Evolutionary conservation across 2,329 filamentous ascomycete species (phyloP).

Genomic region (Neocatenulostroma microsporum): DNA sequence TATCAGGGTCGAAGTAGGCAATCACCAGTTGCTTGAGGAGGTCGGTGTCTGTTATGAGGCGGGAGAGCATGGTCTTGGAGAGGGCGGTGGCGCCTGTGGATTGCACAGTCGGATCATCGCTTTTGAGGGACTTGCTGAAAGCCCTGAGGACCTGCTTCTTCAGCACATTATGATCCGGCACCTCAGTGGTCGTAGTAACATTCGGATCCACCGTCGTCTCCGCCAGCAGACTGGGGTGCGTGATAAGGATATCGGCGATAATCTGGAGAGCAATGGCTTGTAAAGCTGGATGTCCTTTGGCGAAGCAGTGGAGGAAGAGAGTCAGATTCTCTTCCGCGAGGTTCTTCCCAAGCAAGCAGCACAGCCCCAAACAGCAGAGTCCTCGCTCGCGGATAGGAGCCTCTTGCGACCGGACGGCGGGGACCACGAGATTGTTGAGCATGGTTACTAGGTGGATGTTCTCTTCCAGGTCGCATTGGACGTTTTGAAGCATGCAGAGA

Average conservation of each 20-base stretch:
- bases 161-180: slow-evolving; percentile 36
- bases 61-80: slow-evolving; percentile 77
- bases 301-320: slow-evolving; percentile 93
- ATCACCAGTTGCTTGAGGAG: slow-evolving; percentile 79
- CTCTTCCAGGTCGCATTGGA: slow-evolving; percentile 76
- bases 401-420: slow-evolving; percentile 87
- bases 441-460: slow-evolving; percentile 93
- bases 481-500: slow-evolving; percentile 93
- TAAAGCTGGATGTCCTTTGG: slow-evolving; percentile 79
- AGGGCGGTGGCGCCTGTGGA: slow-evolving; percentile 72
- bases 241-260: slow-evolving; percentile 84
- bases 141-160: slow-evolving; percentile 68
- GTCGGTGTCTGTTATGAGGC: slow-evolving; percentile 62
- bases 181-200: slow-evolving; percentile 27
- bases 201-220: slow-evolving; percentile 35
- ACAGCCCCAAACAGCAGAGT: slow-evolving; percentile 80
- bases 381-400: slow-evolving; percentile 87
- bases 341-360: slow-evolving; percentile 82
- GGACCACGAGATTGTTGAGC: slow-evolving; percentile 93
- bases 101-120: slow-evolving; percentile 65
- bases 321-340: slow-evolving; percentile 86
- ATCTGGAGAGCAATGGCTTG: slow-evolving; percentile 89
- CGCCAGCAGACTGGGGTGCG: slow-evolving; percentile 73
- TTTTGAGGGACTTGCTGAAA: slow-evolving; percentile 74
- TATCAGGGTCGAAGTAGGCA: slow-evolving; percentile 80